Percentiles rank a stretch among this genome's conserved stretches.
Conservation (phyloP, 176 grass and related monocot genomes). For the Musa acuminata region DNA sequence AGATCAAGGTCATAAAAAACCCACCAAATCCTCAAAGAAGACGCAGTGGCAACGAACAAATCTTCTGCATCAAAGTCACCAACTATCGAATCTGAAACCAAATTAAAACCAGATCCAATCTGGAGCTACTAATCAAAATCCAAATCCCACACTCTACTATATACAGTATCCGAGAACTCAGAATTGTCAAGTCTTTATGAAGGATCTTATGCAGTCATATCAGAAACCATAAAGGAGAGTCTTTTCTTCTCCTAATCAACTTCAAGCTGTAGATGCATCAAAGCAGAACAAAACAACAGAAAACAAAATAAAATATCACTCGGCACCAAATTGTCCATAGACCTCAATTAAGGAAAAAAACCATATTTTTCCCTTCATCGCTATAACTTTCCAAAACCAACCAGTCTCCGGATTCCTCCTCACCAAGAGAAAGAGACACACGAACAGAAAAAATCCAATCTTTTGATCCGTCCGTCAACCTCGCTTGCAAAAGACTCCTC, state of each 20-base stretch:
- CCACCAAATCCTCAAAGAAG: background rate
- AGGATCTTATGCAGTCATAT: background rate
- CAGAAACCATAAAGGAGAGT: background rate
- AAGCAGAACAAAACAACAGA: background rate
- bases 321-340: background rate
- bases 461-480: background rate
- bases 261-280: background rate
- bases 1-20: background rate
- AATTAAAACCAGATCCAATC: background rate
- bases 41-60: background rate
- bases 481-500: constrained; percentile 1
- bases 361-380: background rate
- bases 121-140: background rate
- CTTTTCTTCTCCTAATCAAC: background rate
- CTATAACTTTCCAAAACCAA: background rate
- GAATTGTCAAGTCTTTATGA: background rate
- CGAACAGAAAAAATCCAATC: background rate
- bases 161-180: background rate
- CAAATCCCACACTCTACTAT: background rate
- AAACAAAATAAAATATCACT: background rate
- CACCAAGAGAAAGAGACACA: background rate
- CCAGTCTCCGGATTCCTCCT: background rate
- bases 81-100: background rate
- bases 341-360: constrained; percentile 4
- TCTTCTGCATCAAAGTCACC: background rate